Evolutionary conservation across 768 basidiomycete genomes (phyloP), one percentile per base, ranked within the genome.

Genomic region (Xerocomellus chrysenteron): DNA sequence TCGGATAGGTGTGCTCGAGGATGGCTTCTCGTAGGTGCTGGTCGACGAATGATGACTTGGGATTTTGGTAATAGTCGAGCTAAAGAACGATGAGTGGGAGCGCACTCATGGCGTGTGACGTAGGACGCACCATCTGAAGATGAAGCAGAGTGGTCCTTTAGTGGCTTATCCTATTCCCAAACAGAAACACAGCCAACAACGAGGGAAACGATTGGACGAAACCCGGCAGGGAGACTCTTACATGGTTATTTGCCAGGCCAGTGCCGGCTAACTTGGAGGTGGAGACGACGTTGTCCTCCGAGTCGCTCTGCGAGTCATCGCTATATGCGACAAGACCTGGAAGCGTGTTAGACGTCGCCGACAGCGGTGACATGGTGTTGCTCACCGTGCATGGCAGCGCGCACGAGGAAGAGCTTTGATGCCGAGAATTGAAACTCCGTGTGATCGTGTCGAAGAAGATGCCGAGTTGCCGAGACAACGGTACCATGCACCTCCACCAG

Each of bases 311-410:
- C n/a, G 82, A 82, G 60, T 85, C 86, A 52, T 82, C 85, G 61
- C 78, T 82, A 64, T 87, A 87, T 33, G 81, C 81, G 28, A 82
- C 81, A 36, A 88, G 80, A 19, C 84, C 86, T 87, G 16, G 2
- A 28, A 51, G 19, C 0, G 42, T 24, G 45, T 62, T 10, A 57
- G 55, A 55, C 54, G 21, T 57, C 50, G 37, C 33, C 4, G 33
- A 46, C 53, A 21, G 44, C 17, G 24, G 2, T 8, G 44, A 49
- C 45, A 54, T 33, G 30, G 49, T 12, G 14, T 12, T 61, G 57
- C 71, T 69, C 61, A 71, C 70, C 60, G 49, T 71, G 55, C 70
- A 71, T 71, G 71, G 30, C 56, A 54, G 61, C 57, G 55, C 33
- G 30, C 50, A 53, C 28, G 41, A 55, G 47, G 40, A 14, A 49